Evolutionary conservation across 1,284 basidiomycete species (phyloP), one percentile per base, ranked within the genome.

Genomic region (Fistulinella cinereoalba): DNA sequence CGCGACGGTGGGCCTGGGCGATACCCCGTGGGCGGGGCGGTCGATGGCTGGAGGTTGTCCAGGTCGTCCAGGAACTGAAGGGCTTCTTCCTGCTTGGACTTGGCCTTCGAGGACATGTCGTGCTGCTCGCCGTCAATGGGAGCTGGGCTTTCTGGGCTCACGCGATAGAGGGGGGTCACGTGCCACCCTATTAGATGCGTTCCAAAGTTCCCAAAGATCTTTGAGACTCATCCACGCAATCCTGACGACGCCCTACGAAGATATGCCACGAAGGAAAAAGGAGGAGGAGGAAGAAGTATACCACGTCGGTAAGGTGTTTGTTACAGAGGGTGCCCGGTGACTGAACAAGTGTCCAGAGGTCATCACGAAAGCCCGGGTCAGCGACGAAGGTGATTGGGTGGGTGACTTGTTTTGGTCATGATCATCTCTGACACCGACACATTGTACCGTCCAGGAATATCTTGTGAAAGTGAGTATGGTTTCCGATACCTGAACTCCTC

Each of bases 41-140:
- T 56, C 12, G 68, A 53, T 13, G 71, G 68, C 16, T 80, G 60
- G 21, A 60, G 46, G 36, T 54, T 60, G 16, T 60, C 62, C 41
- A 97, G 86, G 62, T 94, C 89, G 60, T 94, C 89, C 46, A 97
- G 83, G 66, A 96, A 87, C 57, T 85, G 85, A 22, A 92, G 81
- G 15, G 91, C 93, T 66, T 97, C 92, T 62, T 92, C 82, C 47
- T 89, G 85, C 67, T 92, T 93, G 41, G 88, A 85, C 72, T 88
- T 90, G 39, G 81, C 69, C 63, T 83, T 87, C 41, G 74, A 66
- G 23, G 74, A 56, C 73, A 77, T 77, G 46, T 46, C 55, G 46
- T 4, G 33, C 24, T 9, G 42, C 18, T 44, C 10, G 32, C 37
- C 25, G 29, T 25, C 11, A 18, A 19, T 9, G 9, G 18, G 5